Base-by-base conservation (phyloP, 2,329 filamentous ascomycete genomes). In the Botrytis fragariae region DNA sequence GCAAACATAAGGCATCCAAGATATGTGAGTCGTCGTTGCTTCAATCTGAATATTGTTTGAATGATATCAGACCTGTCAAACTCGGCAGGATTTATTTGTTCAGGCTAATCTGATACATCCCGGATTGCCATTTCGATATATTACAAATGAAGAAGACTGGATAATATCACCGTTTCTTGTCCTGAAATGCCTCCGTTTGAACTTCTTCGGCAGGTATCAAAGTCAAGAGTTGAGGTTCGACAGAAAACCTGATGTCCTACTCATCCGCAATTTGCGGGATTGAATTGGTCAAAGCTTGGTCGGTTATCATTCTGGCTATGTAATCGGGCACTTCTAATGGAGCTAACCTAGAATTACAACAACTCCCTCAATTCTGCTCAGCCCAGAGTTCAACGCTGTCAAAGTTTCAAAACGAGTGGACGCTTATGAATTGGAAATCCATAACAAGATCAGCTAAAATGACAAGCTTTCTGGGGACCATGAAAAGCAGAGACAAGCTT, bases 401-500 rank as follows among this genome's bases (percentile, higher is more conserved):
- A 65, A 32, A 16, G 10, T 67, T n/a, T 67, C 44, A 48, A 48
- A 22, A 22, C 32, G 35, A 65, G 20, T 63, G 57, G 29, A 1
- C 32, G 32, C 32, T 14, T 20, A 29, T 29, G 37, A 29, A 12
- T 63, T 25, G n/a, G 25, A 44, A 44, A 42, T 63, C 37, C 7
- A 20, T 29, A 44, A 18, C 25, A 44, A 63, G 9, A 42, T 44
- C 39, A 22, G 25, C 25, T 29, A 29, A 22, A 12, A 37, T 12
- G 57, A 60, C 14, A 57, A 60, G 57, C 32, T 60, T 60, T 60
- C 32, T 35, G 57, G 32, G 25, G 22, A 37, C 10, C 57, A 44
- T 25, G 42, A 81, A 83, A 65, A 86, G 82, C 45, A 85, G 83
- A 4, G 81, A 85, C 80, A 86, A 83, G 5, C 82, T 82, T 0